Conservation (phyloP, 441 rosid species). For the Manihot esculenta region DNA sequence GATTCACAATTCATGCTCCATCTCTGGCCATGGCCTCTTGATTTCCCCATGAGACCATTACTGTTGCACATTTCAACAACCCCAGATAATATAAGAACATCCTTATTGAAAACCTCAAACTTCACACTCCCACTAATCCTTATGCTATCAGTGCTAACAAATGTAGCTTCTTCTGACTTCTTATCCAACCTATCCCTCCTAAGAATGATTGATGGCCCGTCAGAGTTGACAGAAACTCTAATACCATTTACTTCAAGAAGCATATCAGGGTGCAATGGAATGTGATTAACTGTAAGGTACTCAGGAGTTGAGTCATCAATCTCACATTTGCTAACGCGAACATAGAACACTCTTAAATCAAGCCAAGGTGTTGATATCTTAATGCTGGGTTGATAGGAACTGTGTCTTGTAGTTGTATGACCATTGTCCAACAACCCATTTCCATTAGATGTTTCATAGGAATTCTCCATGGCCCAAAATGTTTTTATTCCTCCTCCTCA, state of each 20-base stretch:
- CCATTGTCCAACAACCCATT: constrained; percentile 34
- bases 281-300: constrained; percentile 57
- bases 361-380: constrained; percentile 52
- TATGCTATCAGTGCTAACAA: constrained; percentile 69
- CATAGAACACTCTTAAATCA: constrained; percentile 75
- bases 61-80: constrained; percentile 46
- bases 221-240: constrained; percentile 44
- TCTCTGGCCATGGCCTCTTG: constrained; percentile 38
- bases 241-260: constrained; percentile 77
- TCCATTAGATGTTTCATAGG: constrained; percentile 45
- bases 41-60: constrained; percentile 47
- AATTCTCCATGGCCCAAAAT: constrained; percentile 49
- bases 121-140: constrained; percentile 67
- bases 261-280: constrained; percentile 59
- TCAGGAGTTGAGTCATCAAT: constrained; percentile 64
- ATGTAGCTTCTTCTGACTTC: constrained; percentile 76
- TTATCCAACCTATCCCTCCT: constrained; percentile 73
- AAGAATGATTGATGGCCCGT: constrained; percentile 53
- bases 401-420: constrained; percentile 38
- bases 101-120: constrained; percentile 60
- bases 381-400: constrained; percentile 36
- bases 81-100: constrained; percentile 53
- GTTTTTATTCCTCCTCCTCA: constrained; percentile 24
- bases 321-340: constrained; percentile 63
- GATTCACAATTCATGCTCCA: constrained; percentile 76